Base-by-base conservation (phyloP, 176 grass and related monocot genomes). In the Musa acuminata region DNA sequence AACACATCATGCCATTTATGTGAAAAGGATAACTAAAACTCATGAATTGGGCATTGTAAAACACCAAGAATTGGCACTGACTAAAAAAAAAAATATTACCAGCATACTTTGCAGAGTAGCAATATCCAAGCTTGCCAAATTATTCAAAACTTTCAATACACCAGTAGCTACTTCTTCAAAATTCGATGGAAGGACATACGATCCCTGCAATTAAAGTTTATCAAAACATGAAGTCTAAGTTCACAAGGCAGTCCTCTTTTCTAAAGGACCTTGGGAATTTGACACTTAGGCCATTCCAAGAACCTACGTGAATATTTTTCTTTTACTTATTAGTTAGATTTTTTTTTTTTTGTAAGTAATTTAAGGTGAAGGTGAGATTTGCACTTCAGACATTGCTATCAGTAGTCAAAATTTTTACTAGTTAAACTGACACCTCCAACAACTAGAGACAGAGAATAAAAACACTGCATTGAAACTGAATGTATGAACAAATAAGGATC, bases 151-250 rank as follows among this genome's bases (percentile, higher is more conserved):
- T 82, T 99, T 99, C 77, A 99, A 82, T 68, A 99, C 90, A 49
- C 95, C 84, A 85, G 91, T 99, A 71, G 95, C 88, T 27, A 94
- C 95, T 88, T 91, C 95, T 88, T 99, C 95, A 89, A 99, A 99
- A 89, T 99, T 99, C 77, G 95, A 99, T 69, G 95, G 95, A 82
- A 99, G 95, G 73, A 99, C 83, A 14, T 80, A 75, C 9, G 77
- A 86, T 78, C 84, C 87, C 95, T 99, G 84, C 89, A 84, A 85
- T 55, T 11, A 54, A 64, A 82, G 55, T 21, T 63, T 14, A 29
- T 74, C 43, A 62, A 16, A 77, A 65, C 29, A 76, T 65, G 26
- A 55, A 67, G 49, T 22, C 69, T 27, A 7, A 53, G 29, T 1
- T 27, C 27, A n/a, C 23, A 55, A 55, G 13, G 55, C 10, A 17